phyloP scores from a whole-genome alignment of 2,329 filamentous ascomycete species.

The Zymoseptoria pseudotritici region DNA sequence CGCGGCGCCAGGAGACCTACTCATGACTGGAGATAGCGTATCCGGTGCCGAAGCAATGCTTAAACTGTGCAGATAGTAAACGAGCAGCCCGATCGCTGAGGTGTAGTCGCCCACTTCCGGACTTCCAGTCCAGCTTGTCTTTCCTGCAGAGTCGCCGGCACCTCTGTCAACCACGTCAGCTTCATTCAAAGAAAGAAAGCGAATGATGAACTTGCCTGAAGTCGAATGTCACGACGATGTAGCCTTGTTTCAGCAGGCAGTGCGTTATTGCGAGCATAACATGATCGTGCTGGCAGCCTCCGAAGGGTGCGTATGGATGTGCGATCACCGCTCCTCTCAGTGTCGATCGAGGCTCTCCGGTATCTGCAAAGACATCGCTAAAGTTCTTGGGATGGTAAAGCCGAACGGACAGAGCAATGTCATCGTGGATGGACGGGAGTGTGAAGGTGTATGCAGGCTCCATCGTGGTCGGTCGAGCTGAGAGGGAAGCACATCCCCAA shows the following conservation, averaged over 20 bases:
- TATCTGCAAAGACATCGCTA: background rate
- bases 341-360: background rate
- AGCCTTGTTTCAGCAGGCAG: constrained; percentile 61
- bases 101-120: constrained; percentile 76
- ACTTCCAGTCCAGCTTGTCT: constrained; percentile 79
- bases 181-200: too few relatives aligned
- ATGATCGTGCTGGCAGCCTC: constrained; percentile 76
- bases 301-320: constrained; percentile 84
- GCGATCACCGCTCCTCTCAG: constrained; percentile 58
- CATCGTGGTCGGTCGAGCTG: background rate
- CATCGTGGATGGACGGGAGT: constrained; percentile 78
- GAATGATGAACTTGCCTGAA: constrained; percentile 58
- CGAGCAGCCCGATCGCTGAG: constrained; percentile 71
- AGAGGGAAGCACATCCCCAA: background rate
- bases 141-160: constrained; percentile 63
- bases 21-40: background rate
- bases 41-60: constrained; percentile 2
- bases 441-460: constrained; percentile 47
- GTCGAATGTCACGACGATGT: constrained; percentile 80
- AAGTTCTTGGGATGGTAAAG: constrained; percentile 55
- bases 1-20: background rate
- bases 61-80: constrained; percentile 62
- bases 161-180: constrained; percentile 50
- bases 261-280: constrained; percentile 61
- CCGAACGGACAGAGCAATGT: constrained; percentile 67